Conservation (phyloP, 257 asterid species). For the Cynanchum wilfordii region DNA sequence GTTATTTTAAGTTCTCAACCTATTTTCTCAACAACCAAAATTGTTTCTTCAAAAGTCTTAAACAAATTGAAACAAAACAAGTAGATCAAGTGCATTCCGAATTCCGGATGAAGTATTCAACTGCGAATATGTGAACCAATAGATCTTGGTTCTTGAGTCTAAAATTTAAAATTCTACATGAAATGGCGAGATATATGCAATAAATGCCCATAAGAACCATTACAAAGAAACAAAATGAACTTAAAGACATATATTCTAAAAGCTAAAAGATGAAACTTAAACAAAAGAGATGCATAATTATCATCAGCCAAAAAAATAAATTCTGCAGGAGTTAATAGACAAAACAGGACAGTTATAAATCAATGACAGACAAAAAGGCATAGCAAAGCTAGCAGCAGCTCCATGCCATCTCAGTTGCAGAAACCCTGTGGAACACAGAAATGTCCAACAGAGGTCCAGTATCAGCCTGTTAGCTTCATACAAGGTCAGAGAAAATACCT, state of each 20-base stretch:
- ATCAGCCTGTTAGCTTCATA: slow-evolving; percentile 87
- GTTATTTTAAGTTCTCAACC: not conserved
- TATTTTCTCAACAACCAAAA: not conserved
- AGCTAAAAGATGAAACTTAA: not conserved
- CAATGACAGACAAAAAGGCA: slow-evolving; percentile 27
- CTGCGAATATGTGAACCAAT: not conserved
- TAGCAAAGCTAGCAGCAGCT: slow-evolving; percentile 38
- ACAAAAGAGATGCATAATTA: not conserved
- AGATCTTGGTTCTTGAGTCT: not conserved
- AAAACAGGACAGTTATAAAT: slow-evolving; percentile 22
- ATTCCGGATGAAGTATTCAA: not conserved
- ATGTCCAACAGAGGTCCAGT: slow-evolving; percentile 53
- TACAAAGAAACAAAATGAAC: not conserved
- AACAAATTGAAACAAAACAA: not conserved
- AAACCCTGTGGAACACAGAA: slow-evolving; percentile 66
- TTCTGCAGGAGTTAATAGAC: slow-evolving; percentile 19
- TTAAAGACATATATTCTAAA: not conserved
- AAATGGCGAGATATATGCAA: not conserved
- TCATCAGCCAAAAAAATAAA: slow-evolving; percentile 8
- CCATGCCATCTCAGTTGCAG: slow-evolving; percentile 44
- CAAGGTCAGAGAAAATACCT: slow-evolving; percentile 99
- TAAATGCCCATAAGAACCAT: not conserved
- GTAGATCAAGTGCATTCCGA: not conserved
- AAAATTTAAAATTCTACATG: not conserved
- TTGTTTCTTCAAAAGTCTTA: not conserved